These are phyloP conservation scores for Xylaria polymorpha DNA, from an alignment of 2,329 filamentous ascomycete species.

Conservation along the genomic window DNA sequence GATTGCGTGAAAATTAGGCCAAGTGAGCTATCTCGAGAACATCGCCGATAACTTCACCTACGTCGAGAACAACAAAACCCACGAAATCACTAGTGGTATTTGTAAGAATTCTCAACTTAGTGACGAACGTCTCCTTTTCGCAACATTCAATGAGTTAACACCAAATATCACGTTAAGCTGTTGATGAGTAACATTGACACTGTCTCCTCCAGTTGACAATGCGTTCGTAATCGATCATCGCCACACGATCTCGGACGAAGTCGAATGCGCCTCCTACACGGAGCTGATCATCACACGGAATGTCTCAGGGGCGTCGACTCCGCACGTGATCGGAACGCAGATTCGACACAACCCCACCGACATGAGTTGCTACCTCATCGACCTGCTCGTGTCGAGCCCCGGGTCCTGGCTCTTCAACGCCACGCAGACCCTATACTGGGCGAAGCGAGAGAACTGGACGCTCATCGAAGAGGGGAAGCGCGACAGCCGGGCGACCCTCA, in stretches of 20 bases:
- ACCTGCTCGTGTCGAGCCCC: conserved; percentile 50
- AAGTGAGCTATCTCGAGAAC: conserved; percentile 35
- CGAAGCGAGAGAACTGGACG: conserved; percentile 48
- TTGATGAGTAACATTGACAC: conserved; percentile 1
- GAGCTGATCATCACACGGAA: conserved; percentile 46
- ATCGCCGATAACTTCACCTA: conserved; percentile 47
- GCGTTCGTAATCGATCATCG: conserved; percentile 46
- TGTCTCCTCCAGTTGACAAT: conserved; percentile 34
- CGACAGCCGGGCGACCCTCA: conserved; percentile 46
- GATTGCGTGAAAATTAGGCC: conserved; percentile 27
- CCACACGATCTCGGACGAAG: conserved; percentile 49
- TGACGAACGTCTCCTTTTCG: neutral
- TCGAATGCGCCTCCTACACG: conserved; percentile 49
- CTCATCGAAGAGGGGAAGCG: conserved; percentile 47
- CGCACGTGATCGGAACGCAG: conserved; percentile 52
- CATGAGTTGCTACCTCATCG: conserved; percentile 48
- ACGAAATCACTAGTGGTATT: conserved; percentile 45
- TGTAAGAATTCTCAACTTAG: conserved; percentile 20
- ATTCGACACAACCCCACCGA: conserved; percentile 48
- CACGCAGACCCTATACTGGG: conserved; percentile 50
- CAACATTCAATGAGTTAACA: neutral
- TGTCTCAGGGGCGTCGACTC: conserved; percentile 34
- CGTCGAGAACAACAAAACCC: conserved; percentile 48
- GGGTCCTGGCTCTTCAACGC: conserved; percentile 54
- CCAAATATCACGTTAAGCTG: neutral